Base-by-base conservation (phyloP, 225 moss, liverwort and hornwort species). In the Straminergon stramineum region DNA sequence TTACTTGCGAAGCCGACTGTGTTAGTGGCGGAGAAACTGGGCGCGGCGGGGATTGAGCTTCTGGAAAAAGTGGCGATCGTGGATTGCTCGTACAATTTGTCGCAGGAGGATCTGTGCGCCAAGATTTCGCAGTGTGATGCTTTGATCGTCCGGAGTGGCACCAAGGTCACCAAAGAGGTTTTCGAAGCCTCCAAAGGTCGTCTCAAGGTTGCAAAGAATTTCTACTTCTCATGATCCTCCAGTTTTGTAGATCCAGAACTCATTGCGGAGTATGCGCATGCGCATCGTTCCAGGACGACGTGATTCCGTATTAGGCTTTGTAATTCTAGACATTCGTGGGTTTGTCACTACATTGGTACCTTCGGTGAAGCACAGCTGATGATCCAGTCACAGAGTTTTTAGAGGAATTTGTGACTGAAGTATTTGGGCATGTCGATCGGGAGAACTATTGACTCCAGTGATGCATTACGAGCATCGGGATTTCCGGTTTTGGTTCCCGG, bases 21-120 rank as follows among this genome's bases (percentile, higher is more conserved):
- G 61, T 55, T 99, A 66, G 99, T 99, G n/a, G 95, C 99, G 10
- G 99, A 99, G 95, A 99, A 99, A 91, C 94, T 99, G 37, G 97
- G 99, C 6, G 95, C 96, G 12, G 95, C 96, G 11, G 99, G 99
- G 17, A 91, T 99, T 41, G 96, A 94, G 81, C 89, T 99, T 58
- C 66, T 99, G 87, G 93, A 93, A 79, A 93, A 92, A 69, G 93
- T 97, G 30, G 99, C 99, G 9, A 91, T 97, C 69, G 99, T 99
- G 52, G 99, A 99, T 91, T 99, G 97, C 91, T 95, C 96, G 19
- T 99, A 95, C 84, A 96, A 95, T 82, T 89, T 99, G 68, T 91
- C 97, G 19, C 94, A 94, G 43, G 97, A 99, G 93, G 99, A 99
- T 65, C 92, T 99, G 16, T 97, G 97, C 64, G 94, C 96, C 39